Evolutionary conservation across 2,329 filamentous ascomycete genomes (phyloP), one percentile per base, ranked within the genome.

Genomic region (Talaromyces piceae): DNA sequence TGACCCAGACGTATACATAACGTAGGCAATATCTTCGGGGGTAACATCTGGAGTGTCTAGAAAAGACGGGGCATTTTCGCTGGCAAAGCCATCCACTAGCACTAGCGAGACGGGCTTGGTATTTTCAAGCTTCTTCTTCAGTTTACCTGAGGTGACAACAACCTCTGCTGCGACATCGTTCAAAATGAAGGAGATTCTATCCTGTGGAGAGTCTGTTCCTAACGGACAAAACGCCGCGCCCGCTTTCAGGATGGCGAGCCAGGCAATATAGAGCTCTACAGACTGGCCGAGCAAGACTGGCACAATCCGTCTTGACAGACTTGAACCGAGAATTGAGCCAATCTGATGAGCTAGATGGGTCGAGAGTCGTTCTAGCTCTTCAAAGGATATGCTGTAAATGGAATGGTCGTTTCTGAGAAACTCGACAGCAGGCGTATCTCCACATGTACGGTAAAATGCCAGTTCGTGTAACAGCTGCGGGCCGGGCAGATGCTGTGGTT

Each of bases 1-100:
- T 4, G 88, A 94, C 3, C 90, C 90, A 43, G 88, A 94, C 1
- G 91, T 95, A 66, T 95, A 96, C 82, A 95, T 90, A 53, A 95
- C 81, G 72, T 96, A 96, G 22, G 91, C 89, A 22, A 91, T 48
- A 51, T 61, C 54, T 6, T 59, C 56, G 13, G 60, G 43, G 66
- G 54, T 78, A 25, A 43, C 45, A 13, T 46, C 13, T 26, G 45
- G 45, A 20, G 31, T 20, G 28, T 49, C 47, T n/a, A 53, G 49
- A 13, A 54, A 28, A 37, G 43, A 22, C 18, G 30, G 9, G 11
- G 25, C 20, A 18, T 49, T 31, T 2, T 55, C 45, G 7, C 33
- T 22, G 27, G 58, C 51, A 11, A 59, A 49, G 31, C 58, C 53
- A 37, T 67, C 61, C 13, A 59, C 52, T 3, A 57, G 55, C 16